These are phyloP conservation scores for Quercus glauca DNA, from an alignment of 306 rosid genomes.

Conservation along the genomic window DNA sequence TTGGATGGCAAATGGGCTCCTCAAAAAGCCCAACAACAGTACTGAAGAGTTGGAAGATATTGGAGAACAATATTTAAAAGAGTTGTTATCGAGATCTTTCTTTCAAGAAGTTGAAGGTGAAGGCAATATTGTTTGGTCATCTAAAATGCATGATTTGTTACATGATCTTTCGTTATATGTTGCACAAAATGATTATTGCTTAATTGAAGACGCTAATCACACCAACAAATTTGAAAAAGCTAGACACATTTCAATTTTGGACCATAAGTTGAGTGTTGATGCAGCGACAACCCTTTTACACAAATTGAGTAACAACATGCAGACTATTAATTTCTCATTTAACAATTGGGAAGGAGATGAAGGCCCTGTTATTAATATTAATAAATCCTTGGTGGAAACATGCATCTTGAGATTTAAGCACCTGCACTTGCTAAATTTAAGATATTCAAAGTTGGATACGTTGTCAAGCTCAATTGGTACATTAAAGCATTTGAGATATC, in stretches of 20 bases:
- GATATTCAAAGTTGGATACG: conserved; percentile 7
- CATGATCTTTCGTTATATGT: conserved; percentile 22
- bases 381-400: neutral
- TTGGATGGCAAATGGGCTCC: conserved; percentile 37
- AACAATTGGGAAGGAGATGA: no score
- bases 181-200: conserved; percentile 4
- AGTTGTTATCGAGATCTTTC: conserved; percentile 21
- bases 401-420: conserved; percentile 3
- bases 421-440: conserved; percentile 13
- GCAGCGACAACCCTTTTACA: neutral
- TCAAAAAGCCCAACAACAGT: neutral
- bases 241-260: no score
- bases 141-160: conserved; percentile 23
- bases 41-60: conserved; percentile 22
- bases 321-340: no score
- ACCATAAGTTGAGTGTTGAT: no score
- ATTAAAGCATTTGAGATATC: conserved; percentile 21
- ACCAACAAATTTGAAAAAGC: neutral
- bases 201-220: neutral
- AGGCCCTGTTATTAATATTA: no score
- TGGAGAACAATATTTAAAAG: conserved; percentile 19
- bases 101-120: conserved; percentile 4
- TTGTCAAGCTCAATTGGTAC: conserved; percentile 11
- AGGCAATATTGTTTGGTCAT: neutral
- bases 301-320: no score